Evolutionary conservation across 2,329 filamentous ascomycete genomes (phyloP).

Genomic region (Curvularia lunata): DNA sequence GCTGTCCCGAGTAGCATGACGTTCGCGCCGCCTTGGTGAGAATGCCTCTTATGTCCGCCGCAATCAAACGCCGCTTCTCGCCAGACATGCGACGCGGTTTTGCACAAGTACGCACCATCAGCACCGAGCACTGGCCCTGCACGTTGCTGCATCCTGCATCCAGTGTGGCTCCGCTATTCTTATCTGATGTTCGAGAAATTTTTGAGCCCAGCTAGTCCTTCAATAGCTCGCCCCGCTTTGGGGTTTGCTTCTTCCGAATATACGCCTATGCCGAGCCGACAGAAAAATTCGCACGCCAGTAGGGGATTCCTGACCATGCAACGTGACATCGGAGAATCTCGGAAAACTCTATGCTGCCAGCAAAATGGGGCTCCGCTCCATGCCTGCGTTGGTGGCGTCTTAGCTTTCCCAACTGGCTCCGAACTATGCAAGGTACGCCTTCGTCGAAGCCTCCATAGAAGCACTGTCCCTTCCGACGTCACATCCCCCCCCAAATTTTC

Average conservation of each 20-base stretch:
- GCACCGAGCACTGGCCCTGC: conserved; percentile 8
- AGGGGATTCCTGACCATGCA: conserved; percentile 18
- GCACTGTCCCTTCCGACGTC: conserved; percentile 16
- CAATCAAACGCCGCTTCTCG: background rate
- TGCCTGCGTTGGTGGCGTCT: conserved; percentile 30
- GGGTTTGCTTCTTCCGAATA: conserved; percentile 32
- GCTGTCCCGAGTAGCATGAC: conserved; percentile 27
- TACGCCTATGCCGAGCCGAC: conserved; percentile 32
- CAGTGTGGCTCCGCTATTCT: conserved; percentile 34
- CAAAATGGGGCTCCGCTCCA: conserved; percentile 21
- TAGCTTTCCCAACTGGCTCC: conserved; percentile 25
- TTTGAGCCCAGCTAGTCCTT: conserved; percentile 28
- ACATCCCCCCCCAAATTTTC: conserved; percentile 11
- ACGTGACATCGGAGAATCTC: conserved; percentile 36
- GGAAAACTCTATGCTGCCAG: conserved; percentile 19
- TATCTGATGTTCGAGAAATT: conserved; percentile 35
- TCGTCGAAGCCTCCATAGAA: conserved; percentile 18
- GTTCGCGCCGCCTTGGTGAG: conserved; percentile 17
- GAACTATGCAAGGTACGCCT: conserved; percentile 32
- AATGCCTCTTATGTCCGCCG: conserved; percentile 10
- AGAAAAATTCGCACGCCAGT: conserved; percentile 31
- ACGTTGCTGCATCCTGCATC: conserved; percentile 10
- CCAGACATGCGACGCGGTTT: background rate
- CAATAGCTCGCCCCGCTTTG: conserved; percentile 38
- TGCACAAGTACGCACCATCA: background rate